Evolutionary conservation across 1,284 basidiomycete genomes (phyloP).

Genomic region (Fomes fomentarius): DNA sequence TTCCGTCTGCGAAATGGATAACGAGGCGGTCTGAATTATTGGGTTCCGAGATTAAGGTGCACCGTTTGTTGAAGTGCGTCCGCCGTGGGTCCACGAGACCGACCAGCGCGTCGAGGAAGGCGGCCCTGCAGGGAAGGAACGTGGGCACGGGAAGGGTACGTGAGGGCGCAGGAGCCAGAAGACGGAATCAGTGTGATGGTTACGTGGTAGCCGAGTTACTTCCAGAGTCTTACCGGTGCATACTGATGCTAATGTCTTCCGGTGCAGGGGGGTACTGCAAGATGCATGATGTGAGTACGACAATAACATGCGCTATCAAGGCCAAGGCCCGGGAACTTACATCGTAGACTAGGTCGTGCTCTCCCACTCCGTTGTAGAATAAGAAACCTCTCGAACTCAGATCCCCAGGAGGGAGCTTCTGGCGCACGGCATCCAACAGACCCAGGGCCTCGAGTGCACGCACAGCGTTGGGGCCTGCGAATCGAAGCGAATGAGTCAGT

Average conservation of each 20-base stretch:
- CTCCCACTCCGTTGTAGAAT: constrained; percentile 44
- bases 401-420: constrained; percentile 37
- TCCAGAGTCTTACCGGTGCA: constrained; percentile 28
- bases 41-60: constrained; percentile 35
- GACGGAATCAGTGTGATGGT: background rate
- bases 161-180: background rate
- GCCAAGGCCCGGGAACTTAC: constrained; percentile 36
- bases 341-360: constrained; percentile 48
- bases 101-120: constrained; percentile 51
- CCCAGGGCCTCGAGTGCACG: constrained; percentile 48
- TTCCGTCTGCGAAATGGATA: constrained; percentile 50
- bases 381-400: constrained; percentile 39
- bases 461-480: constrained; percentile 52
- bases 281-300: background rate
- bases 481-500: background rate
- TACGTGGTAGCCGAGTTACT: background rate
- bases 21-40: constrained; percentile 31
- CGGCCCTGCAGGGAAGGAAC: constrained; percentile 38
- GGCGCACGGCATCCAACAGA: constrained; percentile 43
- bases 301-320: background rate
- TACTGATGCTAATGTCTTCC: constrained; percentile 37
- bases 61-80: constrained; percentile 55
- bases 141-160: background rate
- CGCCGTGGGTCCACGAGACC: constrained; percentile 43
- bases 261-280: constrained; percentile 8